Conservation (phyloP, 371 early-diverging fungal genomes). For the Rhizopus sp. region DNA sequence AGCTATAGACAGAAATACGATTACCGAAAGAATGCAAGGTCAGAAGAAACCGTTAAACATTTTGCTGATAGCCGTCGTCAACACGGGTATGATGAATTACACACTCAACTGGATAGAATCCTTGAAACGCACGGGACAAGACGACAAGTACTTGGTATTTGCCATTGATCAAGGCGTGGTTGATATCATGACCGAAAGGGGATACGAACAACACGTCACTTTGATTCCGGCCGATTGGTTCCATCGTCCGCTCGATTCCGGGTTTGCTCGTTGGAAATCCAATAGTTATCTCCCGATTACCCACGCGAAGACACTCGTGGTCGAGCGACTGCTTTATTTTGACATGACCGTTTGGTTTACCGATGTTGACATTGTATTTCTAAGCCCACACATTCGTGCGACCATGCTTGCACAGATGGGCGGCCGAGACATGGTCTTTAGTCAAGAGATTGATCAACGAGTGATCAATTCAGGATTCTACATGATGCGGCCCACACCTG, state of each 20-base stretch:
- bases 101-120: conserved; percentile 47
- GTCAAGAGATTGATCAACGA: conserved; percentile 23
- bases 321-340: conserved; percentile 39
- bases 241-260: conserved; percentile 32
- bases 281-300: conserved; percentile 40
- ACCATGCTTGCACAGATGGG: conserved; percentile 8
- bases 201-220: conserved; percentile 32
- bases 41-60: conserved; percentile 9
- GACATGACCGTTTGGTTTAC: conserved; percentile 30
- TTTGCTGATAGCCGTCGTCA: conserved; percentile 37
- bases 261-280: conserved; percentile 31
- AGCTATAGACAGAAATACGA: conserved; percentile 8
- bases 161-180: conserved; percentile 37
- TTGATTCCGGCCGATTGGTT: conserved; percentile 40
- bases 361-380: conserved; percentile 25
- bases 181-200: conserved; percentile 23
- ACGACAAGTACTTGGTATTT: conserved; percentile 31
- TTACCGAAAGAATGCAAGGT: conserved; percentile 1
- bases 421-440: conserved; percentile 25
- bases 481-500: conserved; percentile 17
- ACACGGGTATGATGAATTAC: conserved; percentile 38
- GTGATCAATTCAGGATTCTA: conserved; percentile 30
- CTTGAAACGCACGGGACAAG: conserved; percentile 22
- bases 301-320: conserved; percentile 39
- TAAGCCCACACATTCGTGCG: conserved; percentile 9